phyloP scores from a whole-genome alignment of 352 stramenopile species.

The Phytophthora brassicae region DNA sequence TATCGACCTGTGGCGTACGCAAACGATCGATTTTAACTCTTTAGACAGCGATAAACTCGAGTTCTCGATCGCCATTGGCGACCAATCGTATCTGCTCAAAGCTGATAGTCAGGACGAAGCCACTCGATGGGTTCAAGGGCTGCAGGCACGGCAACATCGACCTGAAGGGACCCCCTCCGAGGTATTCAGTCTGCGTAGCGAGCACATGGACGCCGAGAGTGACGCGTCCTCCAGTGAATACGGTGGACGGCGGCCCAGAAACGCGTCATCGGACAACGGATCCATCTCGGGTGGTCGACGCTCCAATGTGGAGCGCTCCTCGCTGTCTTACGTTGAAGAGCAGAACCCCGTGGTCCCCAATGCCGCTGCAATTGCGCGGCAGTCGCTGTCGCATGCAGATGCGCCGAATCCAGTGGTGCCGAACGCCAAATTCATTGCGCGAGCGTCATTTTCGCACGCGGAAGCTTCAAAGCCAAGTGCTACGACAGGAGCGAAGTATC shows the following conservation, averaged over 20 bases:
- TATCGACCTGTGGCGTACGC: conserved; percentile 87
- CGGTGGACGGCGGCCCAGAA: conserved; percentile 36
- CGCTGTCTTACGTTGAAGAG: conserved; percentile 54
- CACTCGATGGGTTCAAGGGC: conserved; percentile 44
- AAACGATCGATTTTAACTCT: conserved; percentile 72
- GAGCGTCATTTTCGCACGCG: conserved; percentile 41
- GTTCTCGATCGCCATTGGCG: conserved; percentile 85
- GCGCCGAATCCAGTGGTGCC: conserved; percentile 65
- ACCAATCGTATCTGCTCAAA: conserved; percentile 87
- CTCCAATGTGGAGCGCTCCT: conserved; percentile 11
- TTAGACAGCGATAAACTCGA: conserved; percentile 62
- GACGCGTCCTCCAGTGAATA: conserved; percentile 84
- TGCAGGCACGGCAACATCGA: conserved; percentile 70
- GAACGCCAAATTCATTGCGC: conserved; percentile 67
- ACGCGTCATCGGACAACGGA: conserved; percentile 61
- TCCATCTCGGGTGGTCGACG: conserved; percentile 46
- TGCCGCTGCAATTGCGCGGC: conserved; percentile 59
- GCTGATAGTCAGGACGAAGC: conserved; percentile 75
- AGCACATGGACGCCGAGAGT: conserved; percentile 81
- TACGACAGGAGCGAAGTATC: conserved; percentile 60
- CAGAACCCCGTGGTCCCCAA: conserved; percentile 79
- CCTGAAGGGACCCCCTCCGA: conserved; percentile 75
- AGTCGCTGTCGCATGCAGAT: conserved; percentile 58
- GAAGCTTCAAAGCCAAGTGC: conserved; percentile 52
- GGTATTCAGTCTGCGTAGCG: conserved; percentile 79